Conservation (phyloP, 768 basidiomycete genomes). For the Podaxis pistillaris region DNA sequence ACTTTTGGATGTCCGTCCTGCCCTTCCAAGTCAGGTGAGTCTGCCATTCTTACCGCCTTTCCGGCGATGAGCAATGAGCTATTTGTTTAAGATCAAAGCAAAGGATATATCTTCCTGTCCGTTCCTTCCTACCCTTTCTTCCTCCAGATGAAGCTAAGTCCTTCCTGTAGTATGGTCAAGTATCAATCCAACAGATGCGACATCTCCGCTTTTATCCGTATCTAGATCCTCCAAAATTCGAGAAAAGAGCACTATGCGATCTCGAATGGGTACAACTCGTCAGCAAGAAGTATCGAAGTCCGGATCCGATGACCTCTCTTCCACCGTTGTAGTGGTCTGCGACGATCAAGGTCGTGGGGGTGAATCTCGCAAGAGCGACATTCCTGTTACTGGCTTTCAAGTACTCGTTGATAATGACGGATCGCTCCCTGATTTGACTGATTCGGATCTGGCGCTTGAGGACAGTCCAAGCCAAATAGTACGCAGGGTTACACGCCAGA, state of each 20-base stretch:
- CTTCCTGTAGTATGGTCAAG: conserved; percentile 4
- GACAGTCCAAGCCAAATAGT: neutral
- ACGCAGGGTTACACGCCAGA: neutral
- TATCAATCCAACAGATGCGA: conserved; percentile 5
- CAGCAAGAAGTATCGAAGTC: neutral
- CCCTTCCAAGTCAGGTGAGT: conserved; percentile 17
- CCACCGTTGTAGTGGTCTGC: neutral
- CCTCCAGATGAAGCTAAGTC: neutral
- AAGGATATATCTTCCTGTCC: conserved; percentile 5
- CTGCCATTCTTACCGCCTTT: neutral
- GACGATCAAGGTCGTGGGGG: neutral
- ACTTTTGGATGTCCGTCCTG: conserved; percentile 4
- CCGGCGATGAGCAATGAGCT: neutral
- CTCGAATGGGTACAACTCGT: neutral
- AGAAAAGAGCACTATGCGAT: neutral
- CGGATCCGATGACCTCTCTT: no score
- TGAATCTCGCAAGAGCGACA: neutral
- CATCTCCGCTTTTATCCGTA: conserved; percentile 3
- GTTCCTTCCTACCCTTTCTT: neutral
- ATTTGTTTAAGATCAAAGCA: neutral
- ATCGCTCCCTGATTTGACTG: neutral
- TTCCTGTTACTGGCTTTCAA: neutral
- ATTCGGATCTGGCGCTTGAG: neutral
- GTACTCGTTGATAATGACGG: neutral
- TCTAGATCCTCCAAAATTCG: neutral